Percentiles rank a stretch among this genome's conserved stretches.
phyloP scores from a whole-genome alignment of 805 yeast species.

The Yarrowia yakushimensis region DNA sequence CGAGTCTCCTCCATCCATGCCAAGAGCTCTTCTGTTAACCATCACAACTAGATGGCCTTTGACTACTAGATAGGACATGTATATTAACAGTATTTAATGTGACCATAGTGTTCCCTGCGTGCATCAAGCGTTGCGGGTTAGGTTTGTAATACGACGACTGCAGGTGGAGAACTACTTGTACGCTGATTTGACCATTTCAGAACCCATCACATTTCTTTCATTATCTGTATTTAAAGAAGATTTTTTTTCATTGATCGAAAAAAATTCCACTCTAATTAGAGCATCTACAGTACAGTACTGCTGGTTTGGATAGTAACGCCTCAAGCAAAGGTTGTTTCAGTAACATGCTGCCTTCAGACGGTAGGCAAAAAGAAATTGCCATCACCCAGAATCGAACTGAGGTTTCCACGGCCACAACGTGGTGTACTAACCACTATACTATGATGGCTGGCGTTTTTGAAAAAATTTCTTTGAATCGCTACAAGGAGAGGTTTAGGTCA shows the following conservation, averaged over 20 bases:
- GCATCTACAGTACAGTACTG: too few species aligned
- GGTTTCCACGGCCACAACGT: slow-evolving; percentile 26
- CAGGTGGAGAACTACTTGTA: too few species aligned
- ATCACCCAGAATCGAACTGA: slow-evolving; percentile 26
- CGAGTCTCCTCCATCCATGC: slow-evolving; percentile 4
- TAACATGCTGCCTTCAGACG: neutral
- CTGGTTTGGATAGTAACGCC: too few species aligned
- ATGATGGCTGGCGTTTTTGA: neutral
- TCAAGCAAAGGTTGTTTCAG: too few species aligned
- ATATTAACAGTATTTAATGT: slow-evolving; percentile 1
- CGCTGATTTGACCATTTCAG: too few species aligned
- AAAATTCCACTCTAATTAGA: too few species aligned
- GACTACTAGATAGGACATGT: neutral
- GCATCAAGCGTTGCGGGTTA: neutral
- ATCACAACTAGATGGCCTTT: neutral
- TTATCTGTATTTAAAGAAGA: too few species aligned
- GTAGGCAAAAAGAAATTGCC: neutral
- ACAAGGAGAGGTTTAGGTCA: neutral
- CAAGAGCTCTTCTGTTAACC: slow-evolving; percentile 14
- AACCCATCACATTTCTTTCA: too few species aligned
- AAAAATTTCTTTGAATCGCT: neutral
- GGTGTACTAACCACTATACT: slow-evolving; percentile 26
- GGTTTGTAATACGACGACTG: too few species aligned
- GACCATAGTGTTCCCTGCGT: too few species aligned
- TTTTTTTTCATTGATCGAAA: too few species aligned